Base-by-base conservation (phyloP, 1,139 yeast genomes). In the Saccharomycopsis crataegensis region DNA sequence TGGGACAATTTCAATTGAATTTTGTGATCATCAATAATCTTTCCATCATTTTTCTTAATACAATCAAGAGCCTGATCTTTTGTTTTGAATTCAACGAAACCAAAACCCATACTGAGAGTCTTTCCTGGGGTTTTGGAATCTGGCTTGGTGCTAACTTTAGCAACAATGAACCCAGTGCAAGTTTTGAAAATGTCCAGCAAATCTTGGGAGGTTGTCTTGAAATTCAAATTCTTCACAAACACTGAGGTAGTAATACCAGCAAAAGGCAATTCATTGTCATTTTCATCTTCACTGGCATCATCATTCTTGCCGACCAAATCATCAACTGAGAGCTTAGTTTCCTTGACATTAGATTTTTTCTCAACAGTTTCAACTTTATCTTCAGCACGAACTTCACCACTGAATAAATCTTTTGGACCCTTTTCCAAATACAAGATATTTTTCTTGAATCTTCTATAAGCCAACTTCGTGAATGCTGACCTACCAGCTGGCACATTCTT, bases 91-190 rank as follows among this genome's bases (percentile, higher is more conserved):
- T 93, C 99, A 34, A 81, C 96, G 70, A 93, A 93, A 0, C 99
- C 99, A 65, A 90, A 93, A 38, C 99, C 99, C 99, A 93, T 93
- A 63, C 96, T 88, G 58, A 83, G 76, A 16, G 76, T 71, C 56
- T 78, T 76, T 8, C 84, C 85, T 1, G 78, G 65, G 56, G 80
- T 79, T 69, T 83, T 88, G 48, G 96, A 81, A 69, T 93, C 96
- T 1, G 97, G 91, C 66, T 91, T 91, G 43, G 86, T 86, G 66
- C 89, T 90, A 52, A 93, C 86, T 38, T 84, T 82, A 1, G 96
- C 96, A 53, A 84, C 77, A 12, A 86, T 80, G 67, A 86, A 94
- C 0, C 96, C 99, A 17, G 80, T 79, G 53, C 88, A 73, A 3
- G 83, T 70, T 59, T 80, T 80, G 76, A 93, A 91, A 17, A 80